Percentiles rank a stretch among this genome's conserved stretches.
These are phyloP conservation scores for Apiospora aurea DNA, from an alignment of 2,329 filamentous ascomycete species.

Conservation along the genomic window DNA sequence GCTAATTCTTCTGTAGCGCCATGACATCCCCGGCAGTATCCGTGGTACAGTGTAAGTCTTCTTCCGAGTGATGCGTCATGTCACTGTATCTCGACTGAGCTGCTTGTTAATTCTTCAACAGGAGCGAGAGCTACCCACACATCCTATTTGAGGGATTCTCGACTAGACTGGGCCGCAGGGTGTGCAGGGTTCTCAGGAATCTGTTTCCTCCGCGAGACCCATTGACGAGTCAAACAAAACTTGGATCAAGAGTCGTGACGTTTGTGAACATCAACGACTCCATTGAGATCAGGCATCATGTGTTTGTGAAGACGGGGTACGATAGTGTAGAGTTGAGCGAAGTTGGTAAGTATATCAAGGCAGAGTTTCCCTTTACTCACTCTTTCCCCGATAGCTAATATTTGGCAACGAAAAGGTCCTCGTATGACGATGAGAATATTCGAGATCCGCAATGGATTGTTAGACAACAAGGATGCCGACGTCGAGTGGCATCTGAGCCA, in stretches of 20 bases:
- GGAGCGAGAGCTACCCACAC: slow-evolving; percentile 85
- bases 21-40: slow-evolving; percentile 88
- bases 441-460: slow-evolving; percentile 87
- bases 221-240: slow-evolving; percentile 72
- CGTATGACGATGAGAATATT: slow-evolving; percentile 98
- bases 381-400: not conserved
- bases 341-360: slow-evolving; percentile 62
- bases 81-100: not conserved
- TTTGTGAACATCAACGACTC: slow-evolving; percentile 93
- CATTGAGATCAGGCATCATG: slow-evolving; percentile 91
- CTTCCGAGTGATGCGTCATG: not conserved
- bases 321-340: slow-evolving; percentile 89
- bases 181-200: slow-evolving; percentile 92
- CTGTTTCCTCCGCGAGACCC: slow-evolving; percentile 89
- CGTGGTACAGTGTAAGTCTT: slow-evolving; percentile 75
- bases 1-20: slow-evolving; percentile 52
- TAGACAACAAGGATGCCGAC: slow-evolving; percentile 95
- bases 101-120: not conserved
- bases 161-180: slow-evolving; percentile 54
- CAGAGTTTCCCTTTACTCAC: not conserved
- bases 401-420: slow-evolving; percentile 51
- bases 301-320: slow-evolving; percentile 93
- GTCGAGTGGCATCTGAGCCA: slow-evolving; percentile 96
- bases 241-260: slow-evolving; percentile 88
- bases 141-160: slow-evolving; percentile 80